Conservation (phyloP, 2,329 filamentous ascomycete species). For the Trichoderma semiorbis region DNA sequence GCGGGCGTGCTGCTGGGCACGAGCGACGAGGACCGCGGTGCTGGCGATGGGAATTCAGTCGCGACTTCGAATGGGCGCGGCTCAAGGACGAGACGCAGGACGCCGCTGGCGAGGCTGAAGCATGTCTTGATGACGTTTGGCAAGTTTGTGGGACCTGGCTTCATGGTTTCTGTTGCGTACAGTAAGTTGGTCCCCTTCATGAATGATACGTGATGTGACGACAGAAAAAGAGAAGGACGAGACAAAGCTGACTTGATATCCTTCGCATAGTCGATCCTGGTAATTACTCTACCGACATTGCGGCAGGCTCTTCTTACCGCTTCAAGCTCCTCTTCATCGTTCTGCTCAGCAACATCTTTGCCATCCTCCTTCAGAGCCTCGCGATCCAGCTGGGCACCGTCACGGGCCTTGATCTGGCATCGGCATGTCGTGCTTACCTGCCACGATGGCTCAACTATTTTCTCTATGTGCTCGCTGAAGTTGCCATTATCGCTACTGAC, state of each 20-base stretch:
- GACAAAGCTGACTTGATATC: neutral
- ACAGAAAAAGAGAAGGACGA: neutral
- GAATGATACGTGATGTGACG: neutral
- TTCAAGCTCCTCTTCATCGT: conserved; percentile 67
- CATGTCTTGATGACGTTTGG: conserved; percentile 29
- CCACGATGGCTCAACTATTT: conserved; percentile 62
- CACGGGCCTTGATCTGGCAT: conserved; percentile 63
- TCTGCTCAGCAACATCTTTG: conserved; percentile 66
- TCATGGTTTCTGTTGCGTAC: conserved; percentile 60
- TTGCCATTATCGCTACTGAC: conserved; percentile 68
- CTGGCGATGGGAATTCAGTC: neutral
- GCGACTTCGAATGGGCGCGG: neutral
- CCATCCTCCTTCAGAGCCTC: conserved; percentile 66
- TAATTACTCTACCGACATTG: conserved; percentile 69
- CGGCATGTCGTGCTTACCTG: conserved; percentile 62
- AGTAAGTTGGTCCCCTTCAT: conserved; percentile 38
- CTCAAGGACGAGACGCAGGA: neutral
- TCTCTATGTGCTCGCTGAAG: conserved; percentile 61
- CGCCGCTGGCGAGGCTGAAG: conserved; percentile 21
- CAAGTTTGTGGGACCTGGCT: conserved; percentile 61
- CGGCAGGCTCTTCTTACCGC: conserved; percentile 62
- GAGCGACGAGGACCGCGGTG: neutral
- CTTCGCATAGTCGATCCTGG: conserved; percentile 50
- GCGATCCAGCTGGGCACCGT: conserved; percentile 68
- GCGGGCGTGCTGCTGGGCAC: neutral